Percentiles rank a stretch among this genome's conserved stretches.
Conservation (phyloP, 179 eudicot species). For the Beta lomatogona region DNA sequence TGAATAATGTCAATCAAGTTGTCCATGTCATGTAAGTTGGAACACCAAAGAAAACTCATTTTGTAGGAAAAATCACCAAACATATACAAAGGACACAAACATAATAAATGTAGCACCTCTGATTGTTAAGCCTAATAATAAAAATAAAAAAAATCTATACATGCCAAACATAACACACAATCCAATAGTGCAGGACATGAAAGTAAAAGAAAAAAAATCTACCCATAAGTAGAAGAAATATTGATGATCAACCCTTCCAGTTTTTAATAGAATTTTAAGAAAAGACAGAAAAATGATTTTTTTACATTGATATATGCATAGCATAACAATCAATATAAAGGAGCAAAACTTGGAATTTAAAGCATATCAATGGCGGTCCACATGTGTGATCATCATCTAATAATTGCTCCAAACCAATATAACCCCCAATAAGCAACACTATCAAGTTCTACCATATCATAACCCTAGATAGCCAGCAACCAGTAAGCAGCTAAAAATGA, state of each 20-base stretch:
- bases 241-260: not conserved
- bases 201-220: not conserved
- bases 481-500: constrained; percentile 7
- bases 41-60: no score
- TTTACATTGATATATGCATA: not conserved
- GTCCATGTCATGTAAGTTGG: no score
- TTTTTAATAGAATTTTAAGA: not conserved
- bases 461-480: constrained; percentile 9
- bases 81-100: no score
- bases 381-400: no score
- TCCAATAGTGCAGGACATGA: not conserved
- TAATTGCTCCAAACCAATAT: constrained; percentile 10
- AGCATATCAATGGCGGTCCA: not conserved
- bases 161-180: not conserved
- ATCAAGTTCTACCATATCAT: constrained; percentile 5
- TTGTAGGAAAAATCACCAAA: no score
- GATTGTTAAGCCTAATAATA: no score
- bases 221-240: not conserved
- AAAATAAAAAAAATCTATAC: no score
- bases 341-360: not conserved
- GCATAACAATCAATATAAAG: not conserved
- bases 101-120: no score
- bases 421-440: not conserved
- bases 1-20: no score
- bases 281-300: no score